These are phyloP conservation scores for Lentinula lateritia DNA, from an alignment of 768 basidiomycete species.

Conservation along the genomic window DNA sequence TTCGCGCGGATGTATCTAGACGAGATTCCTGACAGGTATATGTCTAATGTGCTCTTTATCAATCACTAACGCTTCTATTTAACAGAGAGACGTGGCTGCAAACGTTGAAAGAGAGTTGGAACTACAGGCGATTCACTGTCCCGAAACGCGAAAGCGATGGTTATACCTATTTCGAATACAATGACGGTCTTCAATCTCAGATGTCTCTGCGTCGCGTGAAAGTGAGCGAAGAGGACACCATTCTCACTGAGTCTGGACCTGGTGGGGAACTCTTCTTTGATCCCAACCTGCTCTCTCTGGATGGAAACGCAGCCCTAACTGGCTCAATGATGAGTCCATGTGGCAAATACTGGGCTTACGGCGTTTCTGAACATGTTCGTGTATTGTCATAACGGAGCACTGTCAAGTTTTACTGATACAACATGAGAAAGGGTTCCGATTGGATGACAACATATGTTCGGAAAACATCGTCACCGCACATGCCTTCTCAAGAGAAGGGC, in stretches of 20 bases:
- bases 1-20: not conserved
- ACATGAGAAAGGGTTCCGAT: not conserved
- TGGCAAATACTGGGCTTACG: constrained; percentile 2
- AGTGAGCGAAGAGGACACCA: not conserved
- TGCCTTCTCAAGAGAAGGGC: constrained; percentile 2
- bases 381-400: not conserved
- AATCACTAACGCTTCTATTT: not conserved
- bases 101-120: constrained; percentile 1
- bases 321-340: constrained; percentile 1
- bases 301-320: constrained; percentile 1
- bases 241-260: constrained; percentile 3
- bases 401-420: not conserved
- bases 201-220: not conserved
- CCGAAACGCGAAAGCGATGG: constrained; percentile 3
- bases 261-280: constrained; percentile 3
- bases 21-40: not conserved
- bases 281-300: not conserved
- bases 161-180: constrained; percentile 1
- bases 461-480: constrained; percentile 1
- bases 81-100: not conserved
- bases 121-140: not conserved
- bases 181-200: constrained; percentile 3
- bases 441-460: constrained; percentile 4
- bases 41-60: not conserved
- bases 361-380: constrained; percentile 6